Base-by-base conservation (phyloP, 2,329 filamentous ascomycete species). In the Cryoendolithus antarcticus region DNA sequence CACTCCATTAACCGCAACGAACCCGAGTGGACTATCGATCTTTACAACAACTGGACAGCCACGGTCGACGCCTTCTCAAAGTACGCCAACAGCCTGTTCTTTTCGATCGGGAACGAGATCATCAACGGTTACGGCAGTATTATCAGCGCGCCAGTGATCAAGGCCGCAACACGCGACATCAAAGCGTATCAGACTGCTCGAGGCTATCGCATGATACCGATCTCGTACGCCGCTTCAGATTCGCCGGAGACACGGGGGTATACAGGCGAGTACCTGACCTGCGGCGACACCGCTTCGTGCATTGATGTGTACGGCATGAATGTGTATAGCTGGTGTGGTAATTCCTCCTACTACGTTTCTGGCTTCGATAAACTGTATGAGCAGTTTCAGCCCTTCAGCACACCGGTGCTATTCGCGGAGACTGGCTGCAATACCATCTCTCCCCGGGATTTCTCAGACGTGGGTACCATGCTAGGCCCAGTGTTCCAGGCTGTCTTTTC, bases 331-430 rank as follows among this genome's bases (percentile, higher is more conserved):
- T 55, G 47, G 50, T 69, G 65, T 44, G 67, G 66, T 29, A 46
- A 58, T 9, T 60, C 61, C 13, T 58, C 61, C 29, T 86, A 77
- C 61, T 48, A 65, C 19, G 65, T 56, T 11, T 77, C 85, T 2
- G 85, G 83, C 41, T 93, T 93, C 62, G 55, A 66, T 34, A 67
- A 68, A 45, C 74, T 93, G 21, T 71, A 86, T 57, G 60, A 68
- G 38, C 77, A 81, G 47, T 77, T 82, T 4, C 70, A 71, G 30
- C 62, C 74, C 51, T 89, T 86, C 60, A 80, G 77, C 34, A 76
- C 93, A n/a, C 86, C 84, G 12, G 85, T 91, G 52, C 88, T 86
- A 68, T 85, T 93, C 63, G 88, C 83, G 28, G 86, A 93, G 62
- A 91, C 84, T 3, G 86, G 86, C 42, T 93, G 86, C 70, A 88